Conservation (phyloP, 2,329 filamentous ascomycete species). For the Chrysoporthe austroafricana region DNA sequence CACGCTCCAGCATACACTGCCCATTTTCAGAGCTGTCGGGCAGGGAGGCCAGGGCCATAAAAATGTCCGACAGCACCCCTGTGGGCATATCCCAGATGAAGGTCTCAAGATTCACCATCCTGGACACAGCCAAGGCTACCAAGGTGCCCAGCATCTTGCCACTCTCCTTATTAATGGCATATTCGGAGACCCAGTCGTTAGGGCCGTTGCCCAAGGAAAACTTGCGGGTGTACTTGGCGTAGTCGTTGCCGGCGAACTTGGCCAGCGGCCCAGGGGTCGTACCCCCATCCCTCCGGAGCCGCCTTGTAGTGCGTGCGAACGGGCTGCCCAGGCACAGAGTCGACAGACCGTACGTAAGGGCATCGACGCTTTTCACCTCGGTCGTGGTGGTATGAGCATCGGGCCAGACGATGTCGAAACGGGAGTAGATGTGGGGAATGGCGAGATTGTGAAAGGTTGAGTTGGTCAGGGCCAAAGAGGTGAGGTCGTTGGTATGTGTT, state of each 20-base stretch:
- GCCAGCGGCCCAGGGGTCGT: conserved; percentile 31
- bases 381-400: conserved; percentile 68
- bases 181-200: conserved; percentile 76
- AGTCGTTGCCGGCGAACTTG: conserved; percentile 61
- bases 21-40: conserved; percentile 62
- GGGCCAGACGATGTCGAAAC: conserved; percentile 89
- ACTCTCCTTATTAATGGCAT: conserved; percentile 79
- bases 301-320: conserved; percentile 46
- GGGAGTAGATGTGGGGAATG: conserved; percentile 79
- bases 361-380: conserved; percentile 75
- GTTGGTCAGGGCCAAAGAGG: conserved; percentile 76
- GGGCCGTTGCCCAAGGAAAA: conserved; percentile 87
- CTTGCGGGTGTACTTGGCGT: conserved; percentile 77
- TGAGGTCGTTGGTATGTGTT: conserved; percentile 81
- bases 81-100: conserved; percentile 93
- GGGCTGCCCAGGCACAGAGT: conserved; percentile 73
- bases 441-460: conserved; percentile 76
- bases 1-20: conserved; percentile 68
- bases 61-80: conserved; percentile 78
- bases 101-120: conserved; percentile 80
- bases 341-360: conserved; percentile 79
- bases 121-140: conserved; percentile 76
- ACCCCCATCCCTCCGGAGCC: conserved; percentile 36
- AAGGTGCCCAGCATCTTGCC: conserved; percentile 89
- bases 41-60: conserved; percentile 75